phyloP scores from a whole-genome alignment of 164 flowering plant genomes.

The Piper longum region DNA sequence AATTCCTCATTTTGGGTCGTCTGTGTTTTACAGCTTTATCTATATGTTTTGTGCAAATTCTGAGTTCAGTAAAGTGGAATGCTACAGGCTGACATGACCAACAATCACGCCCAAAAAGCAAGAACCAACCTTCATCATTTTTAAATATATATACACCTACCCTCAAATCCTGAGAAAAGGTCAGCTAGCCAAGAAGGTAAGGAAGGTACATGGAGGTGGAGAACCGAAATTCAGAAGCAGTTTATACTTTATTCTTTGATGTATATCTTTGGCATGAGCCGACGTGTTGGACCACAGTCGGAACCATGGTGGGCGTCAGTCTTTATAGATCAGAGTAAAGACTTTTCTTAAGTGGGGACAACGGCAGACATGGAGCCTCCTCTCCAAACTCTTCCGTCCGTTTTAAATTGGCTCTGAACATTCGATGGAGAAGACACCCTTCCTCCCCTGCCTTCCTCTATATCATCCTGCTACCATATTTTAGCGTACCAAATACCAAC shows the following conservation, averaged over 20 bases:
- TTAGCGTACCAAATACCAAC: no score
- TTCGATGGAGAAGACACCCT: no score
- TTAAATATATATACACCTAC: no score
- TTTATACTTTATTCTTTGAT: no score
- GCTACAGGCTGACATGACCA: not conserved
- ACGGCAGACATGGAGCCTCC: not conserved
- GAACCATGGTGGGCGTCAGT: not conserved
- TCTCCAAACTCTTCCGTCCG: not conserved
- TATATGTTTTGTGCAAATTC: no score
- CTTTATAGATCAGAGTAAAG: not conserved
- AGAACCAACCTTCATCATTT: not conserved
- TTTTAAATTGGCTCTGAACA: not conserved
- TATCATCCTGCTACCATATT: no score
- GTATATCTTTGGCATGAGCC: not conserved
- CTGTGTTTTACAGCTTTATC: no score
- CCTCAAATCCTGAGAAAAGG: not conserved
- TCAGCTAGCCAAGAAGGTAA: not conserved
- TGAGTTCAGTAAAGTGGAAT: no score
- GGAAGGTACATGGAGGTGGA: not conserved
- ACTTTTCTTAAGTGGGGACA: not conserved
- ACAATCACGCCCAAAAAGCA: not conserved
- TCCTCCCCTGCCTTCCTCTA: not conserved
- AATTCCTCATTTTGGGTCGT: no score
- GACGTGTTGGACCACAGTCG: not conserved
- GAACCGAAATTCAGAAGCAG: no score